phyloP scores from a whole-genome alignment of 176 grass and related monocot species.

The Avena insularis region DNA sequence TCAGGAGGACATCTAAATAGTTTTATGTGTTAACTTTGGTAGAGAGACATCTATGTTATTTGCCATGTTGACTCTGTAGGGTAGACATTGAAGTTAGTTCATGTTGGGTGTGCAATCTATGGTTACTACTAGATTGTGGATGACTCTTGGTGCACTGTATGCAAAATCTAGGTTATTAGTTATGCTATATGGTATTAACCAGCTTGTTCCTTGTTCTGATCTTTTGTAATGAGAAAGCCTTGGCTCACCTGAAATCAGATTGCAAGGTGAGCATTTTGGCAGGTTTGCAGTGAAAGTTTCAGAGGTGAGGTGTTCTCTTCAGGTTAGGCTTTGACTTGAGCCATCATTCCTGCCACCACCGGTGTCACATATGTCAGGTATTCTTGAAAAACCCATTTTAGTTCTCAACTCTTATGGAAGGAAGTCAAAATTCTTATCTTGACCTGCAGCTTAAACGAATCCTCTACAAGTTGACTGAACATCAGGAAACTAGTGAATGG shows the following conservation, averaged over 20 bases:
- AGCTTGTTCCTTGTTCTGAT: neutral
- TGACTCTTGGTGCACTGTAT: neutral
- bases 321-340: neutral
- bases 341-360: constrained; percentile 1
- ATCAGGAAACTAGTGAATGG: neutral
- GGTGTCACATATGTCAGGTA: neutral
- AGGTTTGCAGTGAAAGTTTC: neutral
- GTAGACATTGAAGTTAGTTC: neutral
- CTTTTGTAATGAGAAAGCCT: neutral
- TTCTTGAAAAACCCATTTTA: neutral
- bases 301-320: constrained; percentile 1
- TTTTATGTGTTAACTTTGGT: neutral
- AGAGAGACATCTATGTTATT: neutral
- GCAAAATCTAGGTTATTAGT: neutral
- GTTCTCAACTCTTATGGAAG: neutral
- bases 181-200: neutral
- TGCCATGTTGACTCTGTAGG: neutral
- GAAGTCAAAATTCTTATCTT: neutral
- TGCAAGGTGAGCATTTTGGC: neutral
- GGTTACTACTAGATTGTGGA: neutral
- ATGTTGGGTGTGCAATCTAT: neutral
- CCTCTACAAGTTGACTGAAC: neutral
- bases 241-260: neutral
- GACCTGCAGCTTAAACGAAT: neutral
- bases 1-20: neutral